A percentile compares a stretch with the other conserved stretches of the same genome.
phyloP scores from a whole-genome alignment of 345 rosid genomes.

The Arabis alpina region DNA sequence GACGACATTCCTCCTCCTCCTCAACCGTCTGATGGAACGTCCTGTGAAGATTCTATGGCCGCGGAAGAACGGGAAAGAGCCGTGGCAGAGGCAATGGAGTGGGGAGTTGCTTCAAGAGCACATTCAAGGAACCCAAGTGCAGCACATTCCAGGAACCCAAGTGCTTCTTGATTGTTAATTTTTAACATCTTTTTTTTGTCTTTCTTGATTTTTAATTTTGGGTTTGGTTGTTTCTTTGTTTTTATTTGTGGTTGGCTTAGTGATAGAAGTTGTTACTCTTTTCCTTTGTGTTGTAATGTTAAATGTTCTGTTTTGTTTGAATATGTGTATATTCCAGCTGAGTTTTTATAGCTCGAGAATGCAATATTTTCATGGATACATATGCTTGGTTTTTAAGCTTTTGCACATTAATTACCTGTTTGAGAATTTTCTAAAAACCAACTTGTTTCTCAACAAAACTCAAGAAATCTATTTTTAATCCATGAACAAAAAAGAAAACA shows the following conservation, averaged over 20 bases:
- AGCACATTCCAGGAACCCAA: constrained; percentile 42
- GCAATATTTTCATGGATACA: constrained; percentile 6
- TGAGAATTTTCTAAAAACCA: neutral
- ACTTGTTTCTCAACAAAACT: neutral
- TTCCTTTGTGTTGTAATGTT: constrained; percentile 11
- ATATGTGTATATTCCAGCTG: constrained; percentile 40
- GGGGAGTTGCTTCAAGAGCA: constrained; percentile 59
- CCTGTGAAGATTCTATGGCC: constrained; percentile 20
- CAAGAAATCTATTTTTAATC: neutral
- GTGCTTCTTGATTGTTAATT: constrained; percentile 32
- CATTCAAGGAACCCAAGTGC: constrained; percentile 38
- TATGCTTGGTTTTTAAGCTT: constrained; percentile 12
- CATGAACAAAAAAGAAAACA: neutral
- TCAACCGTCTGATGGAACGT: neutral
- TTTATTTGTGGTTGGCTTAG: constrained; percentile 6
- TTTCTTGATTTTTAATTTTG: constrained; percentile 15
- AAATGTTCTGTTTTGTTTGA: constrained; percentile 18
- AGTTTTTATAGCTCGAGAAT: constrained; percentile 36
- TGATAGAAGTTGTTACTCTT: constrained; percentile 22
- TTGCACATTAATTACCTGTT: neutral
- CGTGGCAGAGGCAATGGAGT: constrained; percentile 72
- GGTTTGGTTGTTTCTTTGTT: constrained; percentile 15
- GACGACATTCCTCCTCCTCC: constrained; percentile 36
- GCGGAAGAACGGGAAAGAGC: constrained; percentile 54
- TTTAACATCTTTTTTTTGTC: neutral